These are phyloP conservation scores for Omphalotus olearius DNA, from an alignment of 1,284 basidiomycete genomes.

Conservation along the genomic window DNA sequence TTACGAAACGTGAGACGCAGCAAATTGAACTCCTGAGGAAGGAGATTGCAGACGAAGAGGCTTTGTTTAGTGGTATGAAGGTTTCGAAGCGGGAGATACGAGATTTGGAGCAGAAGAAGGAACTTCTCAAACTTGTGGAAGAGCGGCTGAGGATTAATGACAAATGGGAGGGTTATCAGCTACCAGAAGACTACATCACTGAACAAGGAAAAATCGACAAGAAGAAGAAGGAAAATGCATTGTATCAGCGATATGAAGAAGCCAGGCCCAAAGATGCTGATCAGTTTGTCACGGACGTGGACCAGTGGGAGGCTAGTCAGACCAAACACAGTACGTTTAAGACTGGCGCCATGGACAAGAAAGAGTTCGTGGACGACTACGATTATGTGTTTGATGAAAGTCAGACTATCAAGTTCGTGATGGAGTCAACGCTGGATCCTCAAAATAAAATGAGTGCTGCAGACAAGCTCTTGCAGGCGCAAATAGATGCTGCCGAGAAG, in stretches of 20 bases:
- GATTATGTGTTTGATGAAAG: conserved; percentile 99
- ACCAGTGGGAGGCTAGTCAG: conserved; percentile 94
- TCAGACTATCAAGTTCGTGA: conserved; percentile 94
- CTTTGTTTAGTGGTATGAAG: conserved; percentile 84
- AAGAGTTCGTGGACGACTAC: conserved; percentile 77
- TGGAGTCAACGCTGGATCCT: conserved; percentile 73
- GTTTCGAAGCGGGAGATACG: conserved; percentile 80
- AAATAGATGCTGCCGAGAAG: conserved; percentile 90
- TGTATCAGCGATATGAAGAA: conserved; percentile 95
- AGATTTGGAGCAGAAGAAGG: conserved; percentile 90
- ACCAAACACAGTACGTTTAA: conserved; percentile 86
- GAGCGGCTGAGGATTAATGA: conserved; percentile 92
- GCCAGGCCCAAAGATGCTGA: conserved; percentile 77
- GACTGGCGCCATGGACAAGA: conserved; percentile 87
- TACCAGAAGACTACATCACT: conserved; percentile 96
- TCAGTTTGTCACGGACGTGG: conserved; percentile 93
- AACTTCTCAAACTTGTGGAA: conserved; percentile 88
- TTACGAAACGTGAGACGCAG: conserved; percentile 94
- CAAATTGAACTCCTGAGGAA: conserved; percentile 91
- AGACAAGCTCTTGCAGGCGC: conserved; percentile 80
- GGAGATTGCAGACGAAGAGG: conserved; percentile 92
- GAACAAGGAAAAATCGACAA: conserved; percentile 98
- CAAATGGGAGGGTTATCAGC: conserved; percentile 89
- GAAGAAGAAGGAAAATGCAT: conserved; percentile 91
- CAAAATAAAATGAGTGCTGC: conserved; percentile 77